Conservation (phyloP, 164 flowering plant genomes). For the Paratinospora sagittata region DNA sequence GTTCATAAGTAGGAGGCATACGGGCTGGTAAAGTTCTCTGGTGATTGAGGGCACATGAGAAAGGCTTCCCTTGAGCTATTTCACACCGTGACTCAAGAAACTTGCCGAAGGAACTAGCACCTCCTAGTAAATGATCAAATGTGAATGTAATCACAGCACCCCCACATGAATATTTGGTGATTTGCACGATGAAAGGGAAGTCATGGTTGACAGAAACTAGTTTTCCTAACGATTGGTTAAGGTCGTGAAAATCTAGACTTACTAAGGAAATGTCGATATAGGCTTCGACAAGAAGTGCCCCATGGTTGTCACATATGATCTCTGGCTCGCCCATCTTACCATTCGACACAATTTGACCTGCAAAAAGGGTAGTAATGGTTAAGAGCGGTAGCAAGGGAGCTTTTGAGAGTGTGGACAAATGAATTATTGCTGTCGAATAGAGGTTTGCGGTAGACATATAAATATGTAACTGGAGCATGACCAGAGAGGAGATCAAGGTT, state of each 20-base stretch:
- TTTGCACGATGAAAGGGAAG: conserved; percentile 38
- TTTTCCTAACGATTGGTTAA: conserved; percentile 33
- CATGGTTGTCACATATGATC: conserved; percentile 43
- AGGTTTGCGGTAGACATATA: conserved; percentile 34
- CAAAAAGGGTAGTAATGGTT: conserved; percentile 37
- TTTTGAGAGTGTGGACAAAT: conserved; percentile 20
- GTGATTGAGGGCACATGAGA: conserved; percentile 41
- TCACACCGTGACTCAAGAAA: conserved; percentile 48
- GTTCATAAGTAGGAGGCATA: conserved; percentile 33
- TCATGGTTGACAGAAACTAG: conserved; percentile 23
- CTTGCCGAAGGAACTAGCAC: conserved; percentile 44
- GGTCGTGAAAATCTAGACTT: conserved; percentile 32
- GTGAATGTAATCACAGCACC: conserved; percentile 41
- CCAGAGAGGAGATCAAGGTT: conserved; percentile 57
- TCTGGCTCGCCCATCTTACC: conserved; percentile 33
- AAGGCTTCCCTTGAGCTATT: conserved; percentile 23
- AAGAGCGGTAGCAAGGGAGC: conserved; percentile 33
- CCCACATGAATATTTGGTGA: conserved; percentile 36
- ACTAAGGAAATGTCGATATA: conserved; percentile 25
- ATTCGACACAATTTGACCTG: conserved; percentile 36
- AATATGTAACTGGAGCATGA: conserved; percentile 51
- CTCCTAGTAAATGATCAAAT: conserved; percentile 54
- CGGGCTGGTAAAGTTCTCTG: conserved; percentile 34
- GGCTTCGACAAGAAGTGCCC: conserved; percentile 37
- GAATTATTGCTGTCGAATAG: neutral